A percentile compares a stretch with the other conserved stretches of the same genome.
Evolutionary conservation across 305 asterid genomes (phyloP).

Genomic region (Rubia peregrina): DNA sequence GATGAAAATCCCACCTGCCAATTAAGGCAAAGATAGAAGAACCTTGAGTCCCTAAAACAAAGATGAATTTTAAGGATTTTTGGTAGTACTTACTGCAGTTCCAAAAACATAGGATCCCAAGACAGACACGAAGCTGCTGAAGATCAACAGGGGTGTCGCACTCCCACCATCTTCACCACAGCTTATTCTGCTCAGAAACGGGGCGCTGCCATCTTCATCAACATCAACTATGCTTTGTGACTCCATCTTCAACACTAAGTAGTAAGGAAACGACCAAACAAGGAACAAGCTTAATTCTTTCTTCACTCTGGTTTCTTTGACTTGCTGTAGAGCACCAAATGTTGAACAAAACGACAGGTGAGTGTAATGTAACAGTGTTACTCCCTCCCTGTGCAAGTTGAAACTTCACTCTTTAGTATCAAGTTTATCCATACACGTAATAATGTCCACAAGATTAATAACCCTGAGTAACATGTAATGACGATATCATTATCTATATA

Average conservation of each 20-base stretch:
- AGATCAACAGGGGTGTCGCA: constrained; percentile 43
- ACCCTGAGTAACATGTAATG: no score
- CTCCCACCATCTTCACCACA: constrained; percentile 15
- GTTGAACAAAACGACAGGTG: background rate
- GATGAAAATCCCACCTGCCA: constrained; percentile 78
- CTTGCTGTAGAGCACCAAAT: background rate
- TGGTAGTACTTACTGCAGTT: constrained; percentile 52
- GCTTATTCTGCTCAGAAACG: background rate
- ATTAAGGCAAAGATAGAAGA: background rate
- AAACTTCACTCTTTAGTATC: no score
- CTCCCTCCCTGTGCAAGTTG: no score
- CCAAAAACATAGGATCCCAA: constrained; percentile 84
- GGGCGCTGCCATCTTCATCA: constrained; percentile 6
- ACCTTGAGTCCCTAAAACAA: background rate
- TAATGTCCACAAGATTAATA: no score
- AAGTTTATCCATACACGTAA: no score
- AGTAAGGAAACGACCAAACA: background rate
- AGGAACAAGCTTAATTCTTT: background rate
- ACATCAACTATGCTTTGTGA: constrained; percentile 2
- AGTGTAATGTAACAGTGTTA: background rate
- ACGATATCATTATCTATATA: no score
- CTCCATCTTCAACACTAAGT: background rate
- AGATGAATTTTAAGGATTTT: background rate
- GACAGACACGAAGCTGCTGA: constrained; percentile 66
- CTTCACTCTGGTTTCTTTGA: background rate